Base-by-base conservation (phyloP, 164 flowering plant genomes). In the Vitis labrusca region DNA sequence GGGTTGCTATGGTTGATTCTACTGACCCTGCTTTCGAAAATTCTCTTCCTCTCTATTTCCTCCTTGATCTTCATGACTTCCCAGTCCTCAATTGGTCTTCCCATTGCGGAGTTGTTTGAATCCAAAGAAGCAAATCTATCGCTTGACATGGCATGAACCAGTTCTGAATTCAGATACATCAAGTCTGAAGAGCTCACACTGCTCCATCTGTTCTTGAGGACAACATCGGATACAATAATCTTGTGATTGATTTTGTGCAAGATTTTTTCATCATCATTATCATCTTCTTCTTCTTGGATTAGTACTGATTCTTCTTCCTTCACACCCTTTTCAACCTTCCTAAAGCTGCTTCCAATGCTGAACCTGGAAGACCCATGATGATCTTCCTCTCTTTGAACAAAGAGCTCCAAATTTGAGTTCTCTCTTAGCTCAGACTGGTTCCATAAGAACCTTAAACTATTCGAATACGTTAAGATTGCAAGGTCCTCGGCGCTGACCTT, bases 201-300 rank as follows among this genome's bases (percentile, higher is more conserved):
- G 84, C 98, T 93, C 97, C 98, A 93, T 19, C 98, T 64, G 65
- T 79, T 85, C 85, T 82, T 88, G 61, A 79, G 79, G 1, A 83
- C 80, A 3, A 85, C 83, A 67, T 89, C 97, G 1, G 97, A 87
- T 0, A 88, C 76, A 17, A 84, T 48, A 11, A 90, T 87, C 84
- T 66, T 80, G 77, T 91, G 97, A 30, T 90, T 91, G 76, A 82
- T 79, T 59, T 76, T 88, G 47, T 91, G 88, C 65, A 88, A 59
- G 52, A 56, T 15, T 2, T 66, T 71, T 49, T 37, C 66, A 0
- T 72, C 82, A 8, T 58, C 44, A 0, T 23, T 56, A 2, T 44
- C 30, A 56, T 9, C 55, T 11, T 19, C 66, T n/a, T 76, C 79
- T 11, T 71, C 63, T 59, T 61, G 70, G 47, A 79, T 78, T 23